Evolutionary conservation across 2,329 filamentous ascomycete genomes (phyloP).

Genomic region (Pyrenochaeta sp.): DNA sequence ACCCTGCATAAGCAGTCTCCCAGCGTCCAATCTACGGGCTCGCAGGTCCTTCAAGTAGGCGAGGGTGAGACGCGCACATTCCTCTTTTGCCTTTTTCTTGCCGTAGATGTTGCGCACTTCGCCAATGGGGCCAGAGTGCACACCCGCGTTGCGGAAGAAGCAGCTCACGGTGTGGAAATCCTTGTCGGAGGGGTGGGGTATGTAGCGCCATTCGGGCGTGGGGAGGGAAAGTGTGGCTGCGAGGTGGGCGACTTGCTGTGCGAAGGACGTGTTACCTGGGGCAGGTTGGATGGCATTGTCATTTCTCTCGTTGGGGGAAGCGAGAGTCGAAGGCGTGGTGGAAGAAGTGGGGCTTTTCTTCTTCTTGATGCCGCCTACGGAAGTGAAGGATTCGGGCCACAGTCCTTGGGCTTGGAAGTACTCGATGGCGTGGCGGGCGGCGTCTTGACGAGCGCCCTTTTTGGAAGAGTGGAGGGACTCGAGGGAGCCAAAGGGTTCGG

Average conservation of each 20-base stretch:
- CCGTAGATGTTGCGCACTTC: conserved; percentile 55
- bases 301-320: neutral
- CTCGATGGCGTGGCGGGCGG: conserved; percentile 52
- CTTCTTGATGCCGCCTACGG: conserved; percentile 43
- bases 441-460: conserved; percentile 52
- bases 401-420: conserved; percentile 49
- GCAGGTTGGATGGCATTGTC: neutral
- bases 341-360: conserved; percentile 20
- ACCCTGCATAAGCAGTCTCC: conserved; percentile 22
- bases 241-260: conserved; percentile 24
- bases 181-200: conserved; percentile 7
- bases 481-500: conserved; percentile 46
- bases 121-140: conserved; percentile 47
- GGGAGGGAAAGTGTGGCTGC: neutral
- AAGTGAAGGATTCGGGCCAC: conserved; percentile 34
- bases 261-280: conserved; percentile 11
- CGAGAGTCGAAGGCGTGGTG: neutral
- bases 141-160: conserved; percentile 38
- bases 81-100: conserved; percentile 60
- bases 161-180: conserved; percentile 49
- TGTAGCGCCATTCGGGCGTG: conserved; percentile 30
- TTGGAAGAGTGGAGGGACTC: conserved; percentile 48
- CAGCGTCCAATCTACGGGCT: conserved; percentile 27
- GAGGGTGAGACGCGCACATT: conserved; percentile 55
- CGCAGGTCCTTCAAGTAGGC: conserved; percentile 49